Conservation (phyloP, 805 yeast species). For the Starmerella roubikii region DNA sequence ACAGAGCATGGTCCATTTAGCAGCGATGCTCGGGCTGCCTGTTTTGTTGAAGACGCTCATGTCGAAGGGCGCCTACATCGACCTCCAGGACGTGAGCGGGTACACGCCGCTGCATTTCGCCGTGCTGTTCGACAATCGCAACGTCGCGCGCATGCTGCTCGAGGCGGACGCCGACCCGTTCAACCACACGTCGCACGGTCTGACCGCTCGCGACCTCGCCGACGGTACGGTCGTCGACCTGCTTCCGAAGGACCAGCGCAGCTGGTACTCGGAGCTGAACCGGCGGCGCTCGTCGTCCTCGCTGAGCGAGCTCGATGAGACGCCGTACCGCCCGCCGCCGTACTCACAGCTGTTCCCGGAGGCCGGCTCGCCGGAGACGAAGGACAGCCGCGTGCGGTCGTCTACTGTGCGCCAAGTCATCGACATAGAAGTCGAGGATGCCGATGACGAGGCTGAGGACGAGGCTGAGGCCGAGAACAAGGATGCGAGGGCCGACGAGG, state of each 20-base stretch:
- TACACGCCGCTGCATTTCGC: slow-evolving; percentile 84
- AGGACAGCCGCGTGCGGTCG: neutral
- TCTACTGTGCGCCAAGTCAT: neutral
- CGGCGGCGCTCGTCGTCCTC: slow-evolving; percentile 21
- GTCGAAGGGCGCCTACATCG: slow-evolving; percentile 42
- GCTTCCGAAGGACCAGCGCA: slow-evolving; percentile 21
- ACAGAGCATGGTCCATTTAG: slow-evolving; percentile 77
- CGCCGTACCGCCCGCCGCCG: neutral
- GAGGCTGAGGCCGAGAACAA: slow-evolving; percentile 1
- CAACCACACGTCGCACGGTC: slow-evolving; percentile 21
- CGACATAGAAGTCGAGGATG: slow-evolving; percentile 7
- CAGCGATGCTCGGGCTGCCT: slow-evolving; percentile 60
- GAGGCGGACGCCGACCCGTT: slow-evolving; percentile 22
- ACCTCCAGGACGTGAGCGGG: slow-evolving; percentile 65
- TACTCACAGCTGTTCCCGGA: neutral
- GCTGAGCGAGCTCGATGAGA: neutral
- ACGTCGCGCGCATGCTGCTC: slow-evolving; percentile 22
- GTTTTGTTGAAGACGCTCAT: slow-evolving; percentile 50
- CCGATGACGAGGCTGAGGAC: slow-evolving; percentile 17
- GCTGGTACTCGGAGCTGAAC: slow-evolving; percentile 19
- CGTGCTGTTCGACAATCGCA: slow-evolving; percentile 57
- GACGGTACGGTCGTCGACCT: slow-evolving; percentile 21
- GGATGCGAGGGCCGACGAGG: neutral
- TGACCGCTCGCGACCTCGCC: slow-evolving; percentile 29
- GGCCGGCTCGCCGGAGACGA: neutral